These are phyloP conservation scores for Pichia sp. DNA, from an alignment of 1,139 yeast genomes.

Conservation along the genomic window DNA sequence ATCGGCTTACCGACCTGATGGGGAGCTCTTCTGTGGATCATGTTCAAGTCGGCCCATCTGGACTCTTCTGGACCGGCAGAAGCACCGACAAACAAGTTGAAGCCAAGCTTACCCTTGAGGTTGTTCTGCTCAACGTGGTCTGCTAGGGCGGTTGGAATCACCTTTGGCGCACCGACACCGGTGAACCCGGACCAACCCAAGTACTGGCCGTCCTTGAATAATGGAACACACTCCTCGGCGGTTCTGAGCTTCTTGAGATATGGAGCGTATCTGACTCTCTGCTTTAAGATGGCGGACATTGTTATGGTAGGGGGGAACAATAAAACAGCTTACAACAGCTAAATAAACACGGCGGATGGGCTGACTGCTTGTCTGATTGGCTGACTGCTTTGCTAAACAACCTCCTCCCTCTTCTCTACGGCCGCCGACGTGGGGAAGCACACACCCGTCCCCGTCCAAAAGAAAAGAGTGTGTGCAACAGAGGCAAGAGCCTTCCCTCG, in stretches of 20 bases:
- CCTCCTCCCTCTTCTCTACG: neutral
- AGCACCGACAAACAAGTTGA: slow-evolving; percentile 94
- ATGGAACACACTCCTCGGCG: slow-evolving; percentile 75
- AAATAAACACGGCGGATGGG: neutral
- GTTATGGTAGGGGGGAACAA: neutral
- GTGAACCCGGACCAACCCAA: slow-evolving; percentile 99
- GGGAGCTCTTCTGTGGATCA: slow-evolving; percentile 89
- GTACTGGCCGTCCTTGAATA: slow-evolving; percentile 85
- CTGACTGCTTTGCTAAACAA: neutral
- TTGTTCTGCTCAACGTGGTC: slow-evolving; percentile 85
- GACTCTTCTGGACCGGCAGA: slow-evolving; percentile 96
- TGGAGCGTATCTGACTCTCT: slow-evolving; percentile 88
- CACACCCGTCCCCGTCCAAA: neutral
- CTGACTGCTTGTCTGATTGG: no score
- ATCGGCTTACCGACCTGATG: slow-evolving; percentile 98
- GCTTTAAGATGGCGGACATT: slow-evolving; percentile 77
- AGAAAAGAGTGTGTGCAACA: neutral
- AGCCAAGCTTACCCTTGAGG: slow-evolving; percentile 78
- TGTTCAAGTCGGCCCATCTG: slow-evolving; percentile 84
- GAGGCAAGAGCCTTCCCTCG: neutral
- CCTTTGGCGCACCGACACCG: slow-evolving; percentile 98
- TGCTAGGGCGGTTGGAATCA: slow-evolving; percentile 79
- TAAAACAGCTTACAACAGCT: no score
- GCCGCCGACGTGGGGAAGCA: no score
- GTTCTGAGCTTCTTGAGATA: slow-evolving; percentile 73